phyloP scores from a whole-genome alignment of 495 filamentous ascomycete genomes.

The Penicillium dipodomyicola region DNA sequence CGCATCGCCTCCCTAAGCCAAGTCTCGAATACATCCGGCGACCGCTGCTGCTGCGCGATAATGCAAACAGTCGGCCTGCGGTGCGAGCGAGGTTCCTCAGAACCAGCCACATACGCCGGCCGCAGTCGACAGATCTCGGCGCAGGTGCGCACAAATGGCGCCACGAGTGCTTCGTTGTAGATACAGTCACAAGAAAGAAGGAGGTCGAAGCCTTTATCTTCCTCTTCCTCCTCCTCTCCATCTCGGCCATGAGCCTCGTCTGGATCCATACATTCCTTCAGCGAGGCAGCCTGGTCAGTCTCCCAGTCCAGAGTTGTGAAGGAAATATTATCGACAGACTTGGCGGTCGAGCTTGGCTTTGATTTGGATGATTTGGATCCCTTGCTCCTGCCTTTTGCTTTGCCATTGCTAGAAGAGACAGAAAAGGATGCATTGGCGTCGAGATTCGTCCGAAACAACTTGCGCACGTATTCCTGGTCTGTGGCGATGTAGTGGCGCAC shows the following conservation, averaged over 20 bases:
- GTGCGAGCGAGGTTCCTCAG: conserved; percentile 11
- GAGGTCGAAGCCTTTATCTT: conserved; percentile 50
- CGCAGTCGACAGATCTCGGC: conserved; percentile 68
- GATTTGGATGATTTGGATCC: conserved; percentile 4
- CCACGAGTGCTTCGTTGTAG: conserved; percentile 81
- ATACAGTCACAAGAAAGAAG: conserved; percentile 86
- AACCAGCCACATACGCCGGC: conserved; percentile 19
- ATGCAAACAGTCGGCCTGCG: conserved; percentile 60
- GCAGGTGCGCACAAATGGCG: conserved; percentile 81
- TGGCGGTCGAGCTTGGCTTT: neutral
- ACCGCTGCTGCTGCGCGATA: conserved; percentile 81
- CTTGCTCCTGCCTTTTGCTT: conserved; percentile 25
- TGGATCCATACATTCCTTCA: conserved; percentile 31
- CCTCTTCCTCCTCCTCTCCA: conserved; percentile 19
- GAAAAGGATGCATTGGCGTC: conserved; percentile 50
- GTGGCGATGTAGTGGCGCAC: conserved; percentile 73
- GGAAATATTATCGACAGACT: conserved; percentile 31
- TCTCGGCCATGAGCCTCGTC: conserved; percentile 8
- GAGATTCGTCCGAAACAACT: conserved; percentile 72
- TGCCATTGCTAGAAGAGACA: conserved; percentile 6
- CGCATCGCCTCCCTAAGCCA: conserved; percentile 69
- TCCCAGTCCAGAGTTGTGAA: conserved; percentile 50
- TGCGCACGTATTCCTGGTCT: conserved; percentile 82
- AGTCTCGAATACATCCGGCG: conserved; percentile 76
- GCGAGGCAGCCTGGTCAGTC: conserved; percentile 31